phyloP scores from a whole-genome alignment of 768 basidiomycete genomes.

The Coprinopsis marcescibilis region DNA sequence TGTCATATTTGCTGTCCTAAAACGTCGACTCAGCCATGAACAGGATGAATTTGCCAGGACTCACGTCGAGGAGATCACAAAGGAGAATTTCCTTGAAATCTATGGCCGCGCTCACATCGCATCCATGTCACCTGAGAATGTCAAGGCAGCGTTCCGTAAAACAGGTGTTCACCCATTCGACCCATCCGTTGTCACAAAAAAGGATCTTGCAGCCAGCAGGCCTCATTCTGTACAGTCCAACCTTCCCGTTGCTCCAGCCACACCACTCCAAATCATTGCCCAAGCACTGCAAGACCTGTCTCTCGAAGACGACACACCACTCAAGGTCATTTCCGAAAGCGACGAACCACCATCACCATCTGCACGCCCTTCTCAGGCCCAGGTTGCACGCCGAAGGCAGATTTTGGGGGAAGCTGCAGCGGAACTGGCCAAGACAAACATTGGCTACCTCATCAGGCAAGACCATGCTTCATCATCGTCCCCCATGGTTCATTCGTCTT shows the following conservation, averaged over 20 bases:
- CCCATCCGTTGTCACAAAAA: constrained; percentile 20
- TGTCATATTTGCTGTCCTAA: constrained; percentile 27
- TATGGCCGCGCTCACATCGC: constrained; percentile 24
- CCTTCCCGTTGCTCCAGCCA: constrained; percentile 19
- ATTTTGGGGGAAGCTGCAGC: constrained; percentile 1
- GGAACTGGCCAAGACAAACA: not conserved
- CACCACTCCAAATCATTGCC: constrained; percentile 16
- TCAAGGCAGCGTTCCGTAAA: constrained; percentile 25
- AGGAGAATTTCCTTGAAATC: constrained; percentile 18
- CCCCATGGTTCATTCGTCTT: not conserved
- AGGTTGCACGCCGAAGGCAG: not conserved
- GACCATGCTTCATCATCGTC: not conserved
- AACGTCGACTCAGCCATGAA: constrained; percentile 21
- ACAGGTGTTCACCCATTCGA: constrained; percentile 31
- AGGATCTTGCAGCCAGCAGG: constrained; percentile 26
- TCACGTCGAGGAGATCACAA: constrained; percentile 9
- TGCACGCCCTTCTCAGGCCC: constrained; percentile 4
- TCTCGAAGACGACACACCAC: not conserved
- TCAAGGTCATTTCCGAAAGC: not conserved
- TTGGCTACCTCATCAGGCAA: not conserved
- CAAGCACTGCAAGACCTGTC: constrained; percentile 6
- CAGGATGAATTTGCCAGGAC: constrained; percentile 11
- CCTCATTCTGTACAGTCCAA: constrained; percentile 15
- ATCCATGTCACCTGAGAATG: constrained; percentile 20
- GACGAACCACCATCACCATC: no score